Evolutionary conservation across 345 rosid genomes (phyloP).

Genomic region (Carallia pectinifolia): DNA sequence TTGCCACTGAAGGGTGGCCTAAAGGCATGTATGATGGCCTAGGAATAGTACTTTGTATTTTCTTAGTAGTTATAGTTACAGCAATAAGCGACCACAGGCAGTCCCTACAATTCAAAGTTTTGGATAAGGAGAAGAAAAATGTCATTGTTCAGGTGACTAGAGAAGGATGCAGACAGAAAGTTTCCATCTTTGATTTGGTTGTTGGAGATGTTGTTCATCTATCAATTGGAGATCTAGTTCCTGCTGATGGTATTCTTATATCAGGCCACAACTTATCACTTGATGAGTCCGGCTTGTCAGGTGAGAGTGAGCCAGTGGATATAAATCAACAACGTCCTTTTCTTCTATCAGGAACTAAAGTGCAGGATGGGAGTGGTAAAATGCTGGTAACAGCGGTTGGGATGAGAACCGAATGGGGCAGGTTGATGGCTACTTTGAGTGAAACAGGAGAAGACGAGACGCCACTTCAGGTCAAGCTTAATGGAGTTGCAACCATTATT

Average conservation of each 20-base stretch:
- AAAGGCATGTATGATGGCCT: conserved; percentile 82
- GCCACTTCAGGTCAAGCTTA: conserved; percentile 91
- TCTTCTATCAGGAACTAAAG: conserved; percentile 84
- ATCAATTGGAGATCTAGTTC: conserved; percentile 70
- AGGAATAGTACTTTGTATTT: conserved; percentile 76
- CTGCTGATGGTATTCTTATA: conserved; percentile 79
- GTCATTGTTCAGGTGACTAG: conserved; percentile 74
- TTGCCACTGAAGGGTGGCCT: conserved; percentile 91
- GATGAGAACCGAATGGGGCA: conserved; percentile 97
- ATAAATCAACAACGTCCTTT: conserved; percentile 55
- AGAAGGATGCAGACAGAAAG: conserved; percentile 62
- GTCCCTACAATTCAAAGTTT: conserved; percentile 83
- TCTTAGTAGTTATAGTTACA: conserved; percentile 81
- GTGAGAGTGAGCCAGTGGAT: conserved; percentile 80
- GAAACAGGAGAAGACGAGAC: conserved; percentile 42
- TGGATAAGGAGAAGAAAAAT: conserved; percentile 90
- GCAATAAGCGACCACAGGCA: conserved; percentile 88
- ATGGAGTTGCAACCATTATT: conserved; percentile 91
- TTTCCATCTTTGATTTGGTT: conserved; percentile 75
- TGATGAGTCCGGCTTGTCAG: conserved; percentile 82
- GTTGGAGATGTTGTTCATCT: conserved; percentile 89
- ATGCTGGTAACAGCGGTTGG: conserved; percentile 90
- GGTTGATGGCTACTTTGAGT: conserved; percentile 78
- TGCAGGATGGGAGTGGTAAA: conserved; percentile 44
- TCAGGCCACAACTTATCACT: conserved; percentile 69